Evolutionary conservation across 1,284 basidiomycete genomes (phyloP).

Genomic region (Stygiomarasmius scandens): DNA sequence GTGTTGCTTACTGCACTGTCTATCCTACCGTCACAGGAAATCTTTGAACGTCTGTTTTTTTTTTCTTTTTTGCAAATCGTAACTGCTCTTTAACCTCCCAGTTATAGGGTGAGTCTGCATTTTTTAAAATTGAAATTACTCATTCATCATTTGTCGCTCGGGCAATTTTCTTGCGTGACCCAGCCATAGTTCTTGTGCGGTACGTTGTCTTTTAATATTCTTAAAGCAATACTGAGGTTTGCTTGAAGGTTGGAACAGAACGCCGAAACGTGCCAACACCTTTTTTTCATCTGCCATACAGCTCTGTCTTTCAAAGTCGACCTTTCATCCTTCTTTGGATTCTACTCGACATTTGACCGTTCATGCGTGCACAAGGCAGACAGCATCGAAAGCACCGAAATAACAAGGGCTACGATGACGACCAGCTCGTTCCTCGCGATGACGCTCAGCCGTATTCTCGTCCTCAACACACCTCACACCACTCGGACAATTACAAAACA

Average conservation of each 20-base stretch:
- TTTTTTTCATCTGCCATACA: neutral
- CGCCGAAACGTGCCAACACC: neutral
- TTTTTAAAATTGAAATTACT: neutral
- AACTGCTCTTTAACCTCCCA: neutral
- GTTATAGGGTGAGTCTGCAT: neutral
- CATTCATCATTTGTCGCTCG: neutral
- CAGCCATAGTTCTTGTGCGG: neutral
- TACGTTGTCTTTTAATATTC: no score
- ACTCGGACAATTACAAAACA: constrained; percentile 51
- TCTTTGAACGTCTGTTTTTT: neutral
- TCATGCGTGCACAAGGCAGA: constrained; percentile 56
- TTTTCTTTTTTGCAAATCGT: neutral
- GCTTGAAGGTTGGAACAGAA: neutral
- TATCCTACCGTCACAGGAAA: neutral
- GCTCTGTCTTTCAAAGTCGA: neutral
- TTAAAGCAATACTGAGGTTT: neutral
- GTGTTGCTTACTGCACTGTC: neutral
- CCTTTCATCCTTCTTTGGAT: neutral
- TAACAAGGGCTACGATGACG: constrained; percentile 52
- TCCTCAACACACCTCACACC: constrained; percentile 39
- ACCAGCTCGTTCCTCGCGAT: constrained; percentile 49
- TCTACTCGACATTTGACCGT: neutral
- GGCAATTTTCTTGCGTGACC: neutral
- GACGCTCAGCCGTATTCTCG: constrained; percentile 46
- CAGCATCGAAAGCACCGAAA: constrained; percentile 47